phyloP scores from a whole-genome alignment of 257 asterid species.

The Nicotiana tabacum region DNA sequence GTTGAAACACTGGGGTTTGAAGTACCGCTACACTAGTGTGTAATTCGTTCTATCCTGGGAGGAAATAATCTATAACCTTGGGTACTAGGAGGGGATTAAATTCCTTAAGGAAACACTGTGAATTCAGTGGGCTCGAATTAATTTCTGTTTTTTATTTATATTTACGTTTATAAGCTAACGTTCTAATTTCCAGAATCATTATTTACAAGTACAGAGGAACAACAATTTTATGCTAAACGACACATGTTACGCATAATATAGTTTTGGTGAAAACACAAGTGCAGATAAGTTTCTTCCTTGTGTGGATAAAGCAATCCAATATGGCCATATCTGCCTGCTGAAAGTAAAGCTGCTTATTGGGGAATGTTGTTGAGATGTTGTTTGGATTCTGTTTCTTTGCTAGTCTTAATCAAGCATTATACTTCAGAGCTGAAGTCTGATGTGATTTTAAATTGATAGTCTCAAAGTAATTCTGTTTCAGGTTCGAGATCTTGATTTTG shows the following conservation, averaged over 20 bases:
- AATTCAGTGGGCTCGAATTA: too few relatives aligned
- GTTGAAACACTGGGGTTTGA: too few relatives aligned
- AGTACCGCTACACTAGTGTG: too few relatives aligned
- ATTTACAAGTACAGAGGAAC: too few relatives aligned
- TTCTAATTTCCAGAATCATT: too few relatives aligned
- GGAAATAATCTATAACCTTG: too few relatives aligned
- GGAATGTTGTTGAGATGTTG: neutral
- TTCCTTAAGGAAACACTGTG: too few relatives aligned
- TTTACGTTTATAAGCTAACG: too few relatives aligned
- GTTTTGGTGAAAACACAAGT: neutral
- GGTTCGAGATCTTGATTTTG: conserved; percentile 93
- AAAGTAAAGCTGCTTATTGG: neutral
- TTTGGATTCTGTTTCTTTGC: neutral
- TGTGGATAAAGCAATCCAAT: neutral
- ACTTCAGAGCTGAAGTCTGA: neutral
- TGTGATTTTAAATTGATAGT: neutral
- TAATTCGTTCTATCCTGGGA: too few relatives aligned
- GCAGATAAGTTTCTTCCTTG: neutral
- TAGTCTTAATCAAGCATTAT: neutral
- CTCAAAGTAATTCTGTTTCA: conserved; percentile 20
- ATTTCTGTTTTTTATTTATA: too few relatives aligned
- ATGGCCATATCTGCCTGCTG: neutral
- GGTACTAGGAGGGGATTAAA: too few relatives aligned
- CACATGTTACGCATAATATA: neutral
- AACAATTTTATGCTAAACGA: neutral